A percentile compares a stretch with the other conserved stretches of the same genome.
Conservation (phyloP, 257 asterid species). For the Gynochthodes officinalis region DNA sequence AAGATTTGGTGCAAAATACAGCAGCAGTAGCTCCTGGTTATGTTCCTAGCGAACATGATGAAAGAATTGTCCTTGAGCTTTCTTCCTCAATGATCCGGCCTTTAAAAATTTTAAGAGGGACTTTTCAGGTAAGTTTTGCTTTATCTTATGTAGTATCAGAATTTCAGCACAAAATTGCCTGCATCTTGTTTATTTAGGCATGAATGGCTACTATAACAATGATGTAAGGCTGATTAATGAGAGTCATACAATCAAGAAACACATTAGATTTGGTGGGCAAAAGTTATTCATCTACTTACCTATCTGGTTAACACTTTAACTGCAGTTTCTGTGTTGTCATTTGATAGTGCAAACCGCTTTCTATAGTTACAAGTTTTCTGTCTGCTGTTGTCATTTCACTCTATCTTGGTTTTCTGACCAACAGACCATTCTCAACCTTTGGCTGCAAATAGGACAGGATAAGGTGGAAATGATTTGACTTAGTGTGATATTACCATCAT, state of each 20-base stretch:
- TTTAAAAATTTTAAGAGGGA: slow-evolving; percentile 79
- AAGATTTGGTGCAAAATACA: slow-evolving; percentile 48
- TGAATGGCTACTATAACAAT: not conserved
- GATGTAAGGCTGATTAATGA: not conserved
- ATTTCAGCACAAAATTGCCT: not conserved
- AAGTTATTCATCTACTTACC: not conserved
- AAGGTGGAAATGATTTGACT: not conserved
- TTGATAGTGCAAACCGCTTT: not conserved
- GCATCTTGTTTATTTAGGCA: not conserved
- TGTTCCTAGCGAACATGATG: slow-evolving; percentile 88
- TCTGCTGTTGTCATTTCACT: not conserved
- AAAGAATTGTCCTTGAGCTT: slow-evolving; percentile 89
- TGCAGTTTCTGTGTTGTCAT: not conserved
- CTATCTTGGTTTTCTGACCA: not conserved
- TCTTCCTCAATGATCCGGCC: slow-evolving; percentile 93
- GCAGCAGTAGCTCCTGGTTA: slow-evolving; percentile 76
- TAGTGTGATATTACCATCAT: not conserved
- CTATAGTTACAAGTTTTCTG: not conserved
- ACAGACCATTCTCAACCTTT: not conserved
- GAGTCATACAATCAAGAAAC: not conserved
- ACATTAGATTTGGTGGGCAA: not conserved
- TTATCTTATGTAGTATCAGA: not conserved
- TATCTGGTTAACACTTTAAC: not conserved
- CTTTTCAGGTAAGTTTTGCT: slow-evolving; percentile 74
- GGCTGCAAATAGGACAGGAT: not conserved